A percentile compares a stretch with the other conserved stretches of the same genome.
Conservation (phyloP, 768 basidiomycete species). For the Amanita polypyramis region DNA sequence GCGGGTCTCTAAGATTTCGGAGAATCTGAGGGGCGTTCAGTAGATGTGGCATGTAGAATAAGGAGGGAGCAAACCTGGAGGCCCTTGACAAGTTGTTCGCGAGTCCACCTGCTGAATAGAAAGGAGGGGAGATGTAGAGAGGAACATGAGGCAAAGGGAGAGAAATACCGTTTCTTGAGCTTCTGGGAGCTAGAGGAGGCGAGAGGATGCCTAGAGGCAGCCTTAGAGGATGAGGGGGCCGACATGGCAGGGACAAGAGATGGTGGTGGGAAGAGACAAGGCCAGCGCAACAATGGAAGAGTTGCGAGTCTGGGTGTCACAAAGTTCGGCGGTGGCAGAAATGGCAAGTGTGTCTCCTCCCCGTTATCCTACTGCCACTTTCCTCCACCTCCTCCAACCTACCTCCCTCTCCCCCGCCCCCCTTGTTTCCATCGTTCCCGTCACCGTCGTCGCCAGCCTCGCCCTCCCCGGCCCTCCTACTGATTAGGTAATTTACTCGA, state of each 20-base stretch:
- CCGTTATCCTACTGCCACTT: not conserved
- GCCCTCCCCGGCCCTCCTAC: not conserved
- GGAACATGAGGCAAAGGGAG: slow-evolving; percentile 12
- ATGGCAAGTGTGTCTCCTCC: slow-evolving; percentile 9
- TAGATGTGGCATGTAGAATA: slow-evolving; percentile 8
- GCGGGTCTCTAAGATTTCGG: slow-evolving; percentile 21
- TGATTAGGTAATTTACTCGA: slow-evolving; percentile 11
- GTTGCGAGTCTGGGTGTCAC: slow-evolving; percentile 19
- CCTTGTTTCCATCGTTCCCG: not conserved
- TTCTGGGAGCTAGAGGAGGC: slow-evolving; percentile 12
- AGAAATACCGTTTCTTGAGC: slow-evolving; percentile 25
- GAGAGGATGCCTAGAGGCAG: slow-evolving; percentile 13
- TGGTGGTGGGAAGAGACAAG: slow-evolving; percentile 38
- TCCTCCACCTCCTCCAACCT: slow-evolving; percentile 5
- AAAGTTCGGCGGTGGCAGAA: slow-evolving; percentile 17
- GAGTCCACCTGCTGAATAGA: slow-evolving; percentile 34
- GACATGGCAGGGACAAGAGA: slow-evolving; percentile 13
- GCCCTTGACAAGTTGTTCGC: slow-evolving; percentile 37
- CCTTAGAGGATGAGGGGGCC: slow-evolving; percentile 9
- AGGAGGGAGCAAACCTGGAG: slow-evolving; percentile 27
- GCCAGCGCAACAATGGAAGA: slow-evolving; percentile 32
- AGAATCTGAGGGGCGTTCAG: slow-evolving; percentile 24
- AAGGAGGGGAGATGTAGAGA: slow-evolving; percentile 12
- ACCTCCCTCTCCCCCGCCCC: not conserved
- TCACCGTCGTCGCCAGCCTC: not conserved